Base-by-base conservation (phyloP, 139 green algal species). In the Microglena sp. region DNA sequence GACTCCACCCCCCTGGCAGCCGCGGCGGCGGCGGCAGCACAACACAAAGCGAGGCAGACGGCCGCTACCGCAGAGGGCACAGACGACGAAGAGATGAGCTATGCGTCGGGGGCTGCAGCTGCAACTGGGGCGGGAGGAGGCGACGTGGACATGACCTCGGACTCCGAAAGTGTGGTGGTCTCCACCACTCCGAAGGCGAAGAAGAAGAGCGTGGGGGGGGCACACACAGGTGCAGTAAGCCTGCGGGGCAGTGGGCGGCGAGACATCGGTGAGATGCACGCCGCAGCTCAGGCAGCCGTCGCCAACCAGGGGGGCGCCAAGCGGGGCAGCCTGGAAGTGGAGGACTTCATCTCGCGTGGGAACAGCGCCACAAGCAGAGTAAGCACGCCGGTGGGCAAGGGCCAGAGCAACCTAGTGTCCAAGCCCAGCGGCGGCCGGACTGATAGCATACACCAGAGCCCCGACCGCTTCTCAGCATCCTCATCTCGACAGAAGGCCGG, bases 221-320 rank as follows among this genome's bases (percentile, higher is more conserved):
- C 57, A 24, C 30, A 26, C 30, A 62, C n/a, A 53, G 66, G 46
- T 33, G 44, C 28, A 59, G 60, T 70, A 22, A 77, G 66, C 59
- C 32, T 85, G 60, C 69, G 78, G 1, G 75, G 71, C 53, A 78
- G 78, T 46, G 78, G 78, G 27, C 62, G 75, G 5, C 62, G 78
- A 2, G 78, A 85, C 50, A 74, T 85, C 22, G 62, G 74, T 21
- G 78, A 85, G 45, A 75, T 85, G 78, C 71, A 82, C 33, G 64
- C 61, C 7, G 68, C 69, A 31, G 78, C 72, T 33, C 60, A 54
- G 8, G 74, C 74, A 40, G 27, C 55, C 32, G 63, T 15, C n/a
- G 5, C 40, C 45, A 36, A 27, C 58, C 31, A 24, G 18, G 5
- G 24, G 29, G 2, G 33, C 2, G 33, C 26, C 56, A 54, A 18